Conservation (phyloP, 805 yeast species). For the Cyberlindnera americana region DNA sequence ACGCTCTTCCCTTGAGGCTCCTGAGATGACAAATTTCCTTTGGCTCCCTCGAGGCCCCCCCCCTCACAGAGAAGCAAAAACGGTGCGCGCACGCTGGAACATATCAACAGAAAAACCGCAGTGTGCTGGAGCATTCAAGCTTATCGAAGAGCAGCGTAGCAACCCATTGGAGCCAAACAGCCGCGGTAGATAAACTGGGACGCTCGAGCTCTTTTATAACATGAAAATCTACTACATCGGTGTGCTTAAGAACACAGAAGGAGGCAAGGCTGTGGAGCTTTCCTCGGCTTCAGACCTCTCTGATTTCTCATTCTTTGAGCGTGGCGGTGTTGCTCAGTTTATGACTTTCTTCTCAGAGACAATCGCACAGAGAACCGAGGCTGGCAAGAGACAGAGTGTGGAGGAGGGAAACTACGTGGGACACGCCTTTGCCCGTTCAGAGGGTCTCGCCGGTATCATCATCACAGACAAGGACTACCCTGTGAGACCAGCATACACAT, state of each 20-base stretch:
- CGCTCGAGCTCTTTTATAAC: too few relatives aligned
- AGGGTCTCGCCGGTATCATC: constrained; percentile 88
- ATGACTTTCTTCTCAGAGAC: constrained; percentile 94
- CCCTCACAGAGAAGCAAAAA: background rate
- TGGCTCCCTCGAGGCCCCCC: too few relatives aligned
- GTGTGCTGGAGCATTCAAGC: too few relatives aligned
- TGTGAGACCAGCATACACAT: constrained; percentile 91
- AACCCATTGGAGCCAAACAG: too few relatives aligned
- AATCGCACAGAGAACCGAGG: constrained; percentile 78
- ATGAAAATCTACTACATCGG: constrained; percentile 95
- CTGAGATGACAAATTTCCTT: constrained; percentile 13
- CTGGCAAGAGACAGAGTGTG: constrained; percentile 91
- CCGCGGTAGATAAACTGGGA: too few relatives aligned
- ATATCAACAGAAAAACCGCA: too few relatives aligned
- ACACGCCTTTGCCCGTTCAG: constrained; percentile 85
- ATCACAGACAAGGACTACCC: constrained; percentile 96
- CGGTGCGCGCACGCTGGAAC: background rate
- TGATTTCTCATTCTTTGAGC: constrained; percentile 86
- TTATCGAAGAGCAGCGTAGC: too few relatives aligned
- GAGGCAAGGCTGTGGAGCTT: constrained; percentile 68
- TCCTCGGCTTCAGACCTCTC: constrained; percentile 78
- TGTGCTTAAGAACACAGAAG: constrained; percentile 59
- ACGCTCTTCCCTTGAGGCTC: background rate
- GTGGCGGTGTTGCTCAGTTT: constrained; percentile 79
- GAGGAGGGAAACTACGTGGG: constrained; percentile 87